Evolutionary conservation across 306 rosid species (phyloP), one percentile per base, ranked within the genome.

Genomic region (Prinsepia uniflora): DNA sequence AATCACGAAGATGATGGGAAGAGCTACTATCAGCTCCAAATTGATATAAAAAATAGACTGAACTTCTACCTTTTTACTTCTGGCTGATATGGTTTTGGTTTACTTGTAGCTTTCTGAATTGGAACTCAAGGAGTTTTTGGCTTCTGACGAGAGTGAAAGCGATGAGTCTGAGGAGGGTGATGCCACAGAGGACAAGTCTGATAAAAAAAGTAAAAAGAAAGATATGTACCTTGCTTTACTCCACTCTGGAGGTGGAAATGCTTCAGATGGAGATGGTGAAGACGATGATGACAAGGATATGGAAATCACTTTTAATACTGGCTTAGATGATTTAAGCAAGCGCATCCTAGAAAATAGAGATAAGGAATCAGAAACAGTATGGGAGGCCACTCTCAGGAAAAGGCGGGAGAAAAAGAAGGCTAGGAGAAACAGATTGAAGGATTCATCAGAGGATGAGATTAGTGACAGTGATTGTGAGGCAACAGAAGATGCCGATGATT

Each of bases 281-380:
- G 41, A 57, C 7, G 78, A 81, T 41, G 83, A 68, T 65, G 84
- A 43, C 62, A 87, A 84, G 82, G 90, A 94, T 75, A 89, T 94
- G 99, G 97, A 91, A 86, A 88, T 94, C 63, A 94, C 97, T 59
- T 94, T 94, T 80, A 94, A 91, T 75, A 79, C 97, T 46, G 96
- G 87, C 72, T 82, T 94, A 79, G 92, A 94, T 80, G 95, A 94
- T 80, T 72, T 90, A 72, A 91, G 96, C 78, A 94, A 87, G 82
- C 92, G 80, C 72, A 86, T 89, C 58, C 75, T 86, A 63, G 92
- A 89, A 85, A 87, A 89, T 95, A 90, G 79, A 81, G 96, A 86
- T 80, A 82, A 78, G 82, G 75, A 85, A 61, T 81, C 91, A 61
- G 90, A 89, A 79, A 84, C 99, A 46, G 86, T 86, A 59, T 94